These are phyloP conservation scores for Nowakowskiella sp. DNA, from an alignment of 192 early-diverging fungal genomes.

Conservation along the genomic window DNA sequence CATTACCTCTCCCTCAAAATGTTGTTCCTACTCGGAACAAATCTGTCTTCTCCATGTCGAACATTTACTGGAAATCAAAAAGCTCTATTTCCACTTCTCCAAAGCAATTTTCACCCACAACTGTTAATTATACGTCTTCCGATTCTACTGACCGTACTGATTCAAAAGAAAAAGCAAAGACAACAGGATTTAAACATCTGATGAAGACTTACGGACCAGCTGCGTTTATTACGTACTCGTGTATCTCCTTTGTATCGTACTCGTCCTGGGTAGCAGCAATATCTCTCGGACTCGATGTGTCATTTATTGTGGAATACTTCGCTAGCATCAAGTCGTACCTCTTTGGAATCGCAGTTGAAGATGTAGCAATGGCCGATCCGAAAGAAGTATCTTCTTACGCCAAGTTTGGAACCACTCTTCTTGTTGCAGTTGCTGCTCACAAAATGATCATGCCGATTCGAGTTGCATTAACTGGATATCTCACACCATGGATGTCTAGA, in stretches of 20 bases:
- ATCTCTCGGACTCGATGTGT: background rate
- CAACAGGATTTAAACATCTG: slow-evolving; percentile 48
- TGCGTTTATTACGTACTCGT: slow-evolving; percentile 25
- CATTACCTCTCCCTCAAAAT: no score
- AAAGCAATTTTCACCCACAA: no score
- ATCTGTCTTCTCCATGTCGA: no score
- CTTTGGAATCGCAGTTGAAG: no score
- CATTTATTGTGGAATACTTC: background rate
- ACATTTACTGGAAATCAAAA: no score
- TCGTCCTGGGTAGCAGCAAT: slow-evolving; percentile 12
- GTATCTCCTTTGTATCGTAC: slow-evolving; percentile 22
- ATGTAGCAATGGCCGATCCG: no score
- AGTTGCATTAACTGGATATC: slow-evolving; percentile 20
- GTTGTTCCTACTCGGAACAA: no score
- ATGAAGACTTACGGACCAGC: slow-evolving; percentile 22
- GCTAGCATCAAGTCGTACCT: background rate
- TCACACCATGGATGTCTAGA: slow-evolving; percentile 22
- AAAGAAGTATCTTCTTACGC: no score
- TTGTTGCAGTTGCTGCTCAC: slow-evolving; percentile 19
- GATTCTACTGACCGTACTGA: no score
- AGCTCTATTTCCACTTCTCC: no score
- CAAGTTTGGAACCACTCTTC: slow-evolving; percentile 11
- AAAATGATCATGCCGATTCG: slow-evolving; percentile 27
- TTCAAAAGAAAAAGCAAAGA: no score
- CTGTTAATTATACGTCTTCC: no score